Evolutionary conservation across 306 rosid genomes (phyloP).

Genomic region (Betula pendula): DNA sequence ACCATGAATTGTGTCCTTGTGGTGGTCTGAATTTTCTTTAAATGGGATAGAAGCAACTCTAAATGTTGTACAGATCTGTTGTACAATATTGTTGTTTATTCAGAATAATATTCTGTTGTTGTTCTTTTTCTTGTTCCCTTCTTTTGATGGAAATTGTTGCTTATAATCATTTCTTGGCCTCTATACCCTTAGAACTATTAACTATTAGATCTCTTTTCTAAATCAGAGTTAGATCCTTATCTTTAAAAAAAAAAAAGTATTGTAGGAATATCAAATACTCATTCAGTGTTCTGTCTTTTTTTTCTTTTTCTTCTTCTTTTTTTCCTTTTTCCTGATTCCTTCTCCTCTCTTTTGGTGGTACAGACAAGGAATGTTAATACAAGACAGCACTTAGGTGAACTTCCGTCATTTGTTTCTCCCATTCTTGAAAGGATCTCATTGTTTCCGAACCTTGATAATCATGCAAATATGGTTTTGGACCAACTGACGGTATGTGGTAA

Average conservation of each 20-base stretch:
- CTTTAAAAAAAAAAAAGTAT: too few species aligned
- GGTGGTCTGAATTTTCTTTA: background rate
- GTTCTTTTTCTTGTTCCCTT: background rate
- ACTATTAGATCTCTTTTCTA: background rate
- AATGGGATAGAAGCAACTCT: background rate
- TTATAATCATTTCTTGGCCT: background rate
- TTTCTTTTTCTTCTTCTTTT: background rate
- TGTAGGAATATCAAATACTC: background rate
- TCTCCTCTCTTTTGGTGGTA: conserved; percentile 21
- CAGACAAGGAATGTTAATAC: conserved; percentile 84
- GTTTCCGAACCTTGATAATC: conserved; percentile 42
- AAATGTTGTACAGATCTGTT: background rate
- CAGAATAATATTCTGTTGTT: background rate
- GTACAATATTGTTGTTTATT: background rate
- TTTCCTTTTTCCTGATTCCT: conserved; percentile 3
- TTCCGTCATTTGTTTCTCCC: conserved; percentile 72
- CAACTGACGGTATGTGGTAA: conserved; percentile 70
- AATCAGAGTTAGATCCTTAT: background rate
- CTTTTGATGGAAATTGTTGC: background rate
- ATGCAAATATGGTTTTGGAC: conserved; percentile 55
- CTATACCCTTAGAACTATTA: background rate
- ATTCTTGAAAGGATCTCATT: conserved; percentile 60
- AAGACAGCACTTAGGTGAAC: conserved; percentile 61
- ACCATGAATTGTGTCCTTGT: background rate
- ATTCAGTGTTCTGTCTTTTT: background rate